These are phyloP conservation scores for Xerocomus brunneocitrinus DNA, from an alignment of 768 basidiomycete genomes.

Conservation along the genomic window DNA sequence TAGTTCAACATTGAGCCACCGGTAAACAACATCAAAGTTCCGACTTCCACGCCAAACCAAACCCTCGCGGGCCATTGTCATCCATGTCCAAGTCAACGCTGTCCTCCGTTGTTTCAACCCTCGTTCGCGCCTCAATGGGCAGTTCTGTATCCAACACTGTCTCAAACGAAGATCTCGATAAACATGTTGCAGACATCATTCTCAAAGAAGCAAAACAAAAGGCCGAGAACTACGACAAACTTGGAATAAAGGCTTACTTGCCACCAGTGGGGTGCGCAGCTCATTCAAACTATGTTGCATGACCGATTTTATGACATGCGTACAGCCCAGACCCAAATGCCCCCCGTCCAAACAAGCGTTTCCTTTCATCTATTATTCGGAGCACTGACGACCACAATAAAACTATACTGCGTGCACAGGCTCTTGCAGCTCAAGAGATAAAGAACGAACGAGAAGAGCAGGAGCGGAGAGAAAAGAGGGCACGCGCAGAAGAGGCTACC, in stretches of 20 bases:
- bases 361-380: conserved; percentile 79
- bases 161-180: conserved; percentile 83
- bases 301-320: neutral
- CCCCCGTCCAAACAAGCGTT: conserved; percentile 79
- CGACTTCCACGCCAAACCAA: conserved; percentile 4
- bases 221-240: conserved; percentile 70
- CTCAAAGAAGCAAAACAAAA: conserved; percentile 91
- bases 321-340: conserved; percentile 63
- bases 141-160: conserved; percentile 52
- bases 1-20: too few species aligned
- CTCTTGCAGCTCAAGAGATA: conserved; percentile 66
- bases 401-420: conserved; percentile 71
- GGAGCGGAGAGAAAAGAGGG: conserved; percentile 55
- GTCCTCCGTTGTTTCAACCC: conserved; percentile 78
- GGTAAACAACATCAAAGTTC: conserved; percentile 21
- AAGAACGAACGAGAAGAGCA: conserved; percentile 63
- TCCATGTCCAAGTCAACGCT: conserved; percentile 52
- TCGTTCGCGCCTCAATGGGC: conserved; percentile 78
- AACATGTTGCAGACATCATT: conserved; percentile 87
- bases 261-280: conserved; percentile 48
- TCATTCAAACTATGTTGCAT: conserved; percentile 4
- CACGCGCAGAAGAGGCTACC: conserved; percentile 72
- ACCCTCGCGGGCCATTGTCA: neutral
- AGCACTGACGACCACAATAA: conserved; percentile 96
- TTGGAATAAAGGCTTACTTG: conserved; percentile 78